These are phyloP conservation scores for Sugiyamaella sp. DNA, from an alignment of 1,139 yeast species.

Conservation along the genomic window DNA sequence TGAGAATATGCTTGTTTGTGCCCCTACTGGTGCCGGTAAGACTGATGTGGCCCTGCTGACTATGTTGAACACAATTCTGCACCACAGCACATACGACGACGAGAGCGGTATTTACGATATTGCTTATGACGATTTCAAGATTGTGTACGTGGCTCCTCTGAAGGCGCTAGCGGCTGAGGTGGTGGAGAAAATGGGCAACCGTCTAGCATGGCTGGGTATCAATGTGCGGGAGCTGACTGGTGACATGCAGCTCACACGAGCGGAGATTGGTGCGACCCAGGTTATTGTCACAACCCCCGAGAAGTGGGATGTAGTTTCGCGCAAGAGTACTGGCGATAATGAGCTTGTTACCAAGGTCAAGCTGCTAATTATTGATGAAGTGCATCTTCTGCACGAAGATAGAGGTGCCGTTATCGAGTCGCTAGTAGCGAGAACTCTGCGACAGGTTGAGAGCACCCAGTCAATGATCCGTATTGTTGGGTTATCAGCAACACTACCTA, in stretches of 20 bases:
- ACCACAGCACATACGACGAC: slow-evolving; percentile 52
- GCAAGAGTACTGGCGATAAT: slow-evolving; percentile 83
- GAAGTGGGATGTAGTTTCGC: slow-evolving; percentile 98
- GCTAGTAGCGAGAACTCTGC: slow-evolving; percentile 87
- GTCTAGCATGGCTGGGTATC: slow-evolving; percentile 82
- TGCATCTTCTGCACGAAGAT: slow-evolving; percentile 94
- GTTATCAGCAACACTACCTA: slow-evolving; percentile 93
- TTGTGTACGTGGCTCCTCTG: slow-evolving; percentile 93
- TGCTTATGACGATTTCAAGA: slow-evolving; percentile 80
- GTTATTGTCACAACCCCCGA: slow-evolving; percentile 96
- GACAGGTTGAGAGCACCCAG: slow-evolving; percentile 94
- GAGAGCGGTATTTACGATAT: slow-evolving; percentile 62
- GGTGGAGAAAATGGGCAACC: slow-evolving; percentile 81
- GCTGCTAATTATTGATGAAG: slow-evolving; percentile 90
- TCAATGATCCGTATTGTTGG: slow-evolving; percentile 97
- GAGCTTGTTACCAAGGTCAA: slow-evolving; percentile 86
- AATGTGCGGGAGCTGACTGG: slow-evolving; percentile 91
- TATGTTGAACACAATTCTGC: slow-evolving; percentile 78
- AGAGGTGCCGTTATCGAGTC: slow-evolving; percentile 98
- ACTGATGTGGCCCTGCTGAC: slow-evolving; percentile 94
- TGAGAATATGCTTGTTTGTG: slow-evolving; percentile 96
- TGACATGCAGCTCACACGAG: slow-evolving; percentile 89
- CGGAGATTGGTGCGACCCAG: slow-evolving; percentile 84
- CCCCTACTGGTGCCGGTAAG: slow-evolving; percentile 99
- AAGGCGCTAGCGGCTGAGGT: slow-evolving; percentile 98